Conservation (phyloP, 495 filamentous ascomycete genomes). For the Penicillium salamii region DNA sequence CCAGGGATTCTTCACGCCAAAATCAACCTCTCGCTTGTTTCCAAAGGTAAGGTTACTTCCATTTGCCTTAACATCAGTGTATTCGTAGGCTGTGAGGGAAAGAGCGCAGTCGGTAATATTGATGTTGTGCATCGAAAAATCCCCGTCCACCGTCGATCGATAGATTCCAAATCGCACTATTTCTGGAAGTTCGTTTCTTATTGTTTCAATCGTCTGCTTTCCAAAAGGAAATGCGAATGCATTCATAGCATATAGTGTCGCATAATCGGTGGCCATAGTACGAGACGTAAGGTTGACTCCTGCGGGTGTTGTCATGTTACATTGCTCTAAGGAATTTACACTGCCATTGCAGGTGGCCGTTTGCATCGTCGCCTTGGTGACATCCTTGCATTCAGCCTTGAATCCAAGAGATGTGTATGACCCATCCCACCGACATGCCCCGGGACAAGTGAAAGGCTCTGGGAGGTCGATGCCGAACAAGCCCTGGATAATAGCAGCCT, state of each 20-base stretch:
- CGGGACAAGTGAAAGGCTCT: constrained; percentile 14
- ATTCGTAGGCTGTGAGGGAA: constrained; percentile 13
- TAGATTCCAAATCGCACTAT: constrained; percentile 15
- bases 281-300: neutral
- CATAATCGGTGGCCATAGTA: neutral
- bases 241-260: constrained; percentile 1
- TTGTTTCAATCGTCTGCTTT: no score
- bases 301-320: constrained; percentile 2
- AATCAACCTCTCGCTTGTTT: constrained; percentile 8
- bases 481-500: constrained; percentile 14
- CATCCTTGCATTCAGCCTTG: constrained; percentile 13
- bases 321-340: neutral
- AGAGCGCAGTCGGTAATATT: constrained; percentile 20
- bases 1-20: constrained; percentile 14
- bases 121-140: constrained; percentile 5
- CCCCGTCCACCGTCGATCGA: constrained; percentile 5
- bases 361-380: constrained; percentile 16
- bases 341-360: constrained; percentile 5
- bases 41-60: constrained; percentile 13
- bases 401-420: constrained; percentile 19
- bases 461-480: constrained; percentile 11
- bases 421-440: constrained; percentile 10
- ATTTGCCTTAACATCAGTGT: constrained; percentile 7
- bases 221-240: neutral
- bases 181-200: constrained; percentile 13